Conservation (phyloP, 495 filamentous ascomycete genomes). For the Aspergillus conjunctus region DNA sequence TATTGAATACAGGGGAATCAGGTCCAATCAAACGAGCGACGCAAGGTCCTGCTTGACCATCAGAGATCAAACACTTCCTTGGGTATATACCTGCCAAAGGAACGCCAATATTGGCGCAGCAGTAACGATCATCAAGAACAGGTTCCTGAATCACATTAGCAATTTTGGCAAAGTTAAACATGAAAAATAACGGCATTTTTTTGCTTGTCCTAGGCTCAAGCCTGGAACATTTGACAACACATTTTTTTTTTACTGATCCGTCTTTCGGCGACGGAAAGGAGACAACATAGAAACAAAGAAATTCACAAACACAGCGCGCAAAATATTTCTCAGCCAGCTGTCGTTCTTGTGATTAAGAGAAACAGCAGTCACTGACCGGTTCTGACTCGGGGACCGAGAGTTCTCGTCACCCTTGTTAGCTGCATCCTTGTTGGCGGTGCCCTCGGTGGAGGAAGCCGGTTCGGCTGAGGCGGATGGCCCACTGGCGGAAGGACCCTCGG, state of each 20-base stretch:
- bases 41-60: conserved; percentile 9
- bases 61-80: conserved; percentile 24
- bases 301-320: conserved; percentile 46
- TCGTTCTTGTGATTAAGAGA: conserved; percentile 45
- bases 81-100: conserved; percentile 36
- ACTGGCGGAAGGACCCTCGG: conserved; percentile 5
- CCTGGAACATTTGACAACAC: not conserved
- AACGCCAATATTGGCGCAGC: conserved; percentile 34
- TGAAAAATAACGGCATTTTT: not conserved
- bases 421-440: conserved; percentile 22
- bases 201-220: not conserved
- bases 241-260: conserved; percentile 31
- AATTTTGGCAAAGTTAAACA: conserved; percentile 21
- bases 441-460: conserved; percentile 19
- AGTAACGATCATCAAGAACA: conserved; percentile 39
- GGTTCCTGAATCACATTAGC: conserved; percentile 40
- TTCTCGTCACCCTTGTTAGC: conserved; percentile 38
- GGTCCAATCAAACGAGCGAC: conserved; percentile 31
- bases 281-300: conserved; percentile 47
- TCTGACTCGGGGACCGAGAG: conserved; percentile 45
- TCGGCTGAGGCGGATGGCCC: conserved; percentile 23
- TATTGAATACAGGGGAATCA: conserved; percentile 49
- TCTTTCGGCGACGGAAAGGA: conserved; percentile 44
- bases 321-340: conserved; percentile 49
- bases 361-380: conserved; percentile 50